Percentiles rank a stretch among this genome's conserved stretches.
phyloP scores from a whole-genome alignment of 2,329 filamentous ascomycete species.

The Penicillium sp. region DNA sequence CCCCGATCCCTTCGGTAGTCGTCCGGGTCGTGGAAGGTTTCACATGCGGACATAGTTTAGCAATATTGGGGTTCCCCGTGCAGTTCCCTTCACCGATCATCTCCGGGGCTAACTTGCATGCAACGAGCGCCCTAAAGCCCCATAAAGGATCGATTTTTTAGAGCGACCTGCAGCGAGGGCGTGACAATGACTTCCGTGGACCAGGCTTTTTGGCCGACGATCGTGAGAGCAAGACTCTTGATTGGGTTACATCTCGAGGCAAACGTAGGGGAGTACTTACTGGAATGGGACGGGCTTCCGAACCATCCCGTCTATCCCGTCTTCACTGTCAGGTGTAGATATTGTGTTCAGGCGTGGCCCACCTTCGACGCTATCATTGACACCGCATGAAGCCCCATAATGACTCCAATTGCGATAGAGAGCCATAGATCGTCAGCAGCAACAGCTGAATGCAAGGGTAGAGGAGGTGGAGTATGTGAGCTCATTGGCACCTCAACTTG shows the following conservation, averaged over 20 bases:
- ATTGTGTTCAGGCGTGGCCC: neutral
- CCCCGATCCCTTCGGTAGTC: conserved; percentile 9
- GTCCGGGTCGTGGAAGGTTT: conserved; percentile 3
- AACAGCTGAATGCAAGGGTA: conserved; percentile 2
- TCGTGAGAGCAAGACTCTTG: conserved; percentile 2
- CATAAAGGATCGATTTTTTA: neutral
- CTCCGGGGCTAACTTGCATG: conserved; percentile 5
- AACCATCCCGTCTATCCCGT: conserved; percentile 1
- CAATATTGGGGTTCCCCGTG: conserved; percentile 6
- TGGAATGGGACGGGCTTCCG: neutral
- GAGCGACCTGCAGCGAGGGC: conserved; percentile 2
- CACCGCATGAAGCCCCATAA: neutral
- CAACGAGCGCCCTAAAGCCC: neutral
- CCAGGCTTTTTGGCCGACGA: neutral
- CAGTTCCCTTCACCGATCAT: conserved; percentile 1
- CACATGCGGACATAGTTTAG: neutral
- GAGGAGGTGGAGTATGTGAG: neutral
- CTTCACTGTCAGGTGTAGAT: neutral
- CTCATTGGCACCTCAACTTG: neutral
- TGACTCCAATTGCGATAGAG: neutral
- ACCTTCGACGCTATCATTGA: neutral
- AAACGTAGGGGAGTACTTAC: neutral
- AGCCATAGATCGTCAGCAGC: neutral
- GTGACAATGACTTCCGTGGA: neutral
- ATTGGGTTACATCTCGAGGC: conserved; percentile 3